phyloP scores from a whole-genome alignment of 164 flowering plant species.

The Cinnamomum chago region DNA sequence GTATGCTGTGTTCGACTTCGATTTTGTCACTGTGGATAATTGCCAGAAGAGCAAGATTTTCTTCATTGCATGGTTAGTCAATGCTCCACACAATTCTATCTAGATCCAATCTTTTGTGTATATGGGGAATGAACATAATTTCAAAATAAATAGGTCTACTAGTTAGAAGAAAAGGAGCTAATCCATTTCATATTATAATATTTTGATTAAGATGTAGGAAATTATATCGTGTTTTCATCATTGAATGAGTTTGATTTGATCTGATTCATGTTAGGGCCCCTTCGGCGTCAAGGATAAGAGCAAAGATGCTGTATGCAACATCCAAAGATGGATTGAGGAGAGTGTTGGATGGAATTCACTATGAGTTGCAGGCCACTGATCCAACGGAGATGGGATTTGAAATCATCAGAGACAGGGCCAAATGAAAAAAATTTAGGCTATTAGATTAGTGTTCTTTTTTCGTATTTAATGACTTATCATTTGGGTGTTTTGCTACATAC shows the following conservation, averaged over 20 bases:
- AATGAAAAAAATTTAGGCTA: conserved; percentile 21
- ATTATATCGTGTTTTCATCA: no score
- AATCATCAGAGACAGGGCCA: conserved; percentile 67
- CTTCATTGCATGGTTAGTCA: conserved; percentile 86
- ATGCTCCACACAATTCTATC: not conserved
- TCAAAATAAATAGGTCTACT: no score
- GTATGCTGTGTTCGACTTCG: conserved; percentile 92
- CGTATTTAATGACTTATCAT: conserved; percentile 4
- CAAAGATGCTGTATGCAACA: conserved; percentile 85
- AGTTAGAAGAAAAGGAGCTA: no score
- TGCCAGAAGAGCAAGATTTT: conserved; percentile 97
- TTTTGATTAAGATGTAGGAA: no score
- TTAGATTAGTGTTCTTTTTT: not conserved
- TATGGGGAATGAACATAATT: not conserved
- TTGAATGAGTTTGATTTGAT: no score
- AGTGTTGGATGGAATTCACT: conserved; percentile 77
- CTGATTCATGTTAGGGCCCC: conserved; percentile 56
- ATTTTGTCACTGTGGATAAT: conserved; percentile 85
- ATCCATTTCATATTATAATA: no score
- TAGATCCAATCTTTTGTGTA: not conserved
- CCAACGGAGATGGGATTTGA: conserved; percentile 94
- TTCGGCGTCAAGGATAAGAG: conserved; percentile 78
- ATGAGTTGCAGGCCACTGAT: conserved; percentile 92
- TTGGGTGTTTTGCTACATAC: not conserved
- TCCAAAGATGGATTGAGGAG: conserved; percentile 85